Base-by-base conservation (phyloP, 768 basidiomycete genomes). In the Auriscalpium microsporum region DNA sequence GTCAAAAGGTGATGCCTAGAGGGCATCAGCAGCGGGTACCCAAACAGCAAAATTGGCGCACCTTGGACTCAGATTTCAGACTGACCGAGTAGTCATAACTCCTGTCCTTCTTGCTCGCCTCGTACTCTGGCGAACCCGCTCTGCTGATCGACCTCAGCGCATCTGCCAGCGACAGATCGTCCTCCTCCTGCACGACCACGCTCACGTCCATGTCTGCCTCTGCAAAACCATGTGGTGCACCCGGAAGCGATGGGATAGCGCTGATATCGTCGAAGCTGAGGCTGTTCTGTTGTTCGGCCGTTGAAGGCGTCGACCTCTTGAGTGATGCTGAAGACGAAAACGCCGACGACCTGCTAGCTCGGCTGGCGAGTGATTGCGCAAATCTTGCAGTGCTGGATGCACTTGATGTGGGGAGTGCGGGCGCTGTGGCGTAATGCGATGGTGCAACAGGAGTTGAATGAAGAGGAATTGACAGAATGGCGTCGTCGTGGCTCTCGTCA, bases 371-470 rank as follows among this genome's bases (percentile, higher is more conserved):
- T 10, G 81, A 90, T 16, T 71, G 70, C 4, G 78, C 79, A 57
- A 80, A 81, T 14, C 79, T 71, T 10, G 69, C 69, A 7, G 75
- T 71, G 56, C 79, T 80, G 7, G 71, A 72, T 67, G 84, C 62
- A 72, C 78, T 69, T 56, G 80, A 63, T 67, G 81, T 71, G 62
- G 81, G 56, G 66, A 76, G 75, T 49, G 81, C 72, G 9, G 75
- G 73, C 28, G 79, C 73, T 19, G 78, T 75, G 10, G 76, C 78
- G 23, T 72, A 73, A 56, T 80, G 75, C 46, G 77, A 77, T 10
- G 72, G 68, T 6, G 76, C 71, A 2, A 77, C 75, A 37, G 84
- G 88, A 1, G 84, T 90, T 1, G 84, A 89, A 57, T 86, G 83
- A 9, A 84, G 72, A 6, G 84, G 86, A 10, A 76, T 70, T 9